phyloP scores from a whole-genome alignment of 768 basidiomycete genomes.

The Rhizopogon vesiculosus region DNA sequence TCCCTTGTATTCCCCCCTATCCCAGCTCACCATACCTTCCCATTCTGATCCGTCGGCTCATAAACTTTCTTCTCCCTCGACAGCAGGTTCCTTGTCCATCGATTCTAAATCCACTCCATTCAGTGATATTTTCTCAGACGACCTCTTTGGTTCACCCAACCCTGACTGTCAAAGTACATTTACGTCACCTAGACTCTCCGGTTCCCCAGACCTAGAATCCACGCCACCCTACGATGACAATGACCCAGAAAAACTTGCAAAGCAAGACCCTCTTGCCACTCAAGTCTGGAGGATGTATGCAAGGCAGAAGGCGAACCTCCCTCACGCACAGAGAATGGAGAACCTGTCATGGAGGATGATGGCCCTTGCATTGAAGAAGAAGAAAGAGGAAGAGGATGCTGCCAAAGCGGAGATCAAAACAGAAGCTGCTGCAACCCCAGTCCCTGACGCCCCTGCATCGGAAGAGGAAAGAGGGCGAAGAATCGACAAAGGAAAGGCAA shows the following conservation, averaged over 20 bases:
- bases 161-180: constrained; percentile 44
- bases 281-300: constrained; percentile 98
- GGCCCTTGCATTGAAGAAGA: constrained; percentile 90
- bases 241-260: constrained; percentile 65
- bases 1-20: constrained; percentile 34
- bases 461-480: constrained; percentile 62
- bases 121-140: constrained; percentile 67
- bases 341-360: constrained; percentile 99
- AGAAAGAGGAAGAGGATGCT: constrained; percentile 66
- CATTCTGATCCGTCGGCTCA: constrained; percentile 29
- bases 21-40: constrained; percentile 31
- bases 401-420: constrained; percentile 18
- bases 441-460: constrained; percentile 14
- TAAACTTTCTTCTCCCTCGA: constrained; percentile 34
- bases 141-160: constrained; percentile 42
- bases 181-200: constrained; percentile 61
- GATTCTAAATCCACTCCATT: constrained; percentile 63
- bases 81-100: constrained; percentile 38
- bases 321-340: constrained; percentile 95
- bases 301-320: constrained; percentile 81
- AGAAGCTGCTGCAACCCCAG: constrained; percentile 9
- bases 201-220: constrained; percentile 64
- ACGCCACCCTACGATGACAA: constrained; percentile 34
- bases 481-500: constrained; percentile 76
- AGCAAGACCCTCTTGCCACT: constrained; percentile 87